These are phyloP conservation scores for Fusarium euwallaceae DNA, from an alignment of 2,329 filamentous ascomycete species.

Conservation along the genomic window DNA sequence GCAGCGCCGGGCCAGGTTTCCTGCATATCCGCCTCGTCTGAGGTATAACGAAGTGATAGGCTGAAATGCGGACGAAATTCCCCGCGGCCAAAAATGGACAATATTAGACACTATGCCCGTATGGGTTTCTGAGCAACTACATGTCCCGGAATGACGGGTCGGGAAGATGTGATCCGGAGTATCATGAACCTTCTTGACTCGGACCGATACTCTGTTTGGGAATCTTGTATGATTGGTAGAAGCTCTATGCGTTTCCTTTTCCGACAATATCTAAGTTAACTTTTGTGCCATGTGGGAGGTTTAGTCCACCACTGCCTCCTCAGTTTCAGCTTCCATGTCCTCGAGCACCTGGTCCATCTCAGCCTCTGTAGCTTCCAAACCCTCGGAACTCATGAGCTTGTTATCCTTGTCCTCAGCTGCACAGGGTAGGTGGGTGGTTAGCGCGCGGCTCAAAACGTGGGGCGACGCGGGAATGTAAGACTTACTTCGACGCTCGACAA, in stretches of 20 bases:
- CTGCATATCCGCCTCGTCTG: background rate
- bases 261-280: slow-evolving; percentile 11
- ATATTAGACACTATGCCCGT: background rate
- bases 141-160: background rate
- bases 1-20: background rate
- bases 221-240: background rate
- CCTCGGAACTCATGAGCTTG: slow-evolving; percentile 76
- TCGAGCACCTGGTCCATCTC: slow-evolving; percentile 69
- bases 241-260: slow-evolving; percentile 6
- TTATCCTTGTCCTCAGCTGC: slow-evolving; percentile 76
- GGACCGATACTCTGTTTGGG: background rate
- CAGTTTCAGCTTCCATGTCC: slow-evolving; percentile 55
- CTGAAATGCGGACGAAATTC: background rate
- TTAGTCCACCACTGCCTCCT: slow-evolving; percentile 45
- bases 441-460: slow-evolving; percentile 6
- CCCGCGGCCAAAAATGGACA: background rate
- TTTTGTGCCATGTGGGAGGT: background rate
- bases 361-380: slow-evolving; percentile 73
- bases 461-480: slow-evolving; percentile 45
- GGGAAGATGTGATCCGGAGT: background rate
- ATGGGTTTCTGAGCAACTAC: background rate
- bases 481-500: slow-evolving; percentile 84
- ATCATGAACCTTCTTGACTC: background rate
- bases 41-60: background rate
- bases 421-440: slow-evolving; percentile 25